Evolutionary conservation across 1,284 basidiomycete species (phyloP).

Genomic region (Leccinum angustisporum): DNA sequence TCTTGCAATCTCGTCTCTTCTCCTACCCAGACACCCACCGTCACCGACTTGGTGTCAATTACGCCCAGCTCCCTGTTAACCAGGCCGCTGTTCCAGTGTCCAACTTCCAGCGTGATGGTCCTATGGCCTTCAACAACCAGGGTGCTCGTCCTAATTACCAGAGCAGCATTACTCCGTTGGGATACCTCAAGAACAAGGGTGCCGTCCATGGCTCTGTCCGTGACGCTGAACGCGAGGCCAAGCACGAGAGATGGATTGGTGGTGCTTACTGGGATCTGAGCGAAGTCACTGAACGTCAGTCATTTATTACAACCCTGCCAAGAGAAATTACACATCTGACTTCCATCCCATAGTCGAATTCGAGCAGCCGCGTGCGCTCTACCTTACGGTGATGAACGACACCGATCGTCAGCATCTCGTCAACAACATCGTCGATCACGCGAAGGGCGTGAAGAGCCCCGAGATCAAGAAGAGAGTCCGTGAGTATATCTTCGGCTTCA

Average conservation of each 20-base stretch:
- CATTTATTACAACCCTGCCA: neutral
- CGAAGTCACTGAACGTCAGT: slow-evolving; percentile 76
- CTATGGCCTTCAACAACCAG: slow-evolving; percentile 73
- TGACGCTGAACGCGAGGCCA: slow-evolving; percentile 39
- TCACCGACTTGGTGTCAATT: slow-evolving; percentile 84
- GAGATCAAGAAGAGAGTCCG: slow-evolving; percentile 69
- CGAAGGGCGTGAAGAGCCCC: slow-evolving; percentile 62
- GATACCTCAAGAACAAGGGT: slow-evolving; percentile 43
- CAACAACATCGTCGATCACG: slow-evolving; percentile 75
- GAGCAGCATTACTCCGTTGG: slow-evolving; percentile 67
- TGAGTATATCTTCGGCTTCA: slow-evolving; percentile 38
- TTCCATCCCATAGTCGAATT: slow-evolving; percentile 68
- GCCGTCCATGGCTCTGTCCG: slow-evolving; percentile 40
- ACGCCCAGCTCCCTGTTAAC: slow-evolving; percentile 89
- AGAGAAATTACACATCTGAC: neutral
- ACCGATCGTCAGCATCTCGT: slow-evolving; percentile 69
- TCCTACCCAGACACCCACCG: slow-evolving; percentile 95
- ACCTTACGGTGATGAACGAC: slow-evolving; percentile 76
- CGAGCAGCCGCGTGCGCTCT: slow-evolving; percentile 84
- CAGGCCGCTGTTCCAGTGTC: slow-evolving; percentile 68
- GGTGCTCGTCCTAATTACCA: slow-evolving; percentile 86
- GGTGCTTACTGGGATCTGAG: slow-evolving; percentile 73
- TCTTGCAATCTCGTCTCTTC: slow-evolving; percentile 91
- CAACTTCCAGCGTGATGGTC: slow-evolving; percentile 87
- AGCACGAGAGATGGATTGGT: slow-evolving; percentile 78